A percentile compares a stretch with the other conserved stretches of the same genome.
Evolutionary conservation across 2,329 filamentous ascomycete genomes (phyloP).

Genomic region (Laburnicola sp.): DNA sequence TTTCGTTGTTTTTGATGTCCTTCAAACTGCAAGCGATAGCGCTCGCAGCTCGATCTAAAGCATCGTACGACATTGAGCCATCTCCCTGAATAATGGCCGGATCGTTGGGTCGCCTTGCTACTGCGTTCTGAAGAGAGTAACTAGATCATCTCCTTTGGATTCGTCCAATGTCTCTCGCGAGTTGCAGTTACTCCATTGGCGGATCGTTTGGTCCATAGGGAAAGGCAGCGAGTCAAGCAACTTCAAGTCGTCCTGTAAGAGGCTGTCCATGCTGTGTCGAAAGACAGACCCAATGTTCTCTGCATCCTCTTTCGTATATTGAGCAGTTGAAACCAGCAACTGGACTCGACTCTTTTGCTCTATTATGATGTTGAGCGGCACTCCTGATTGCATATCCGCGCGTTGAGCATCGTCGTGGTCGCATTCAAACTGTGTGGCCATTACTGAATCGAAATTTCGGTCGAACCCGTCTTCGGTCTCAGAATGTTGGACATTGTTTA

Average conservation of each 20-base stretch:
- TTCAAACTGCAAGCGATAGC: not conserved
- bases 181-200: not conserved
- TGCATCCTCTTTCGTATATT: not conserved
- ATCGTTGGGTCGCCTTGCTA: not conserved
- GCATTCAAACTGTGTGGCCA: not conserved
- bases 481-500: not conserved
- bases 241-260: not conserved
- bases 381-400: not conserved
- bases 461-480: not conserved
- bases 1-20: not conserved
- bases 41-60: not conserved
- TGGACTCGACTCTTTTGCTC: not conserved
- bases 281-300: not conserved
- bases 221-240: not conserved
- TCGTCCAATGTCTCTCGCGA: not conserved
- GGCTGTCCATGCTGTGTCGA: not conserved
- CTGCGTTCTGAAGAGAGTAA: not conserved
- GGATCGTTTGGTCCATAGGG: not conserved
- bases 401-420: not conserved
- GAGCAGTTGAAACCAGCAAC: not conserved
- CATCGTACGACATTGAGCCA: not conserved
- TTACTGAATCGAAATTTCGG: not conserved
- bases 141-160: not conserved
- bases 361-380: not conserved
- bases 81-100: not conserved